Conservation (phyloP, 768 basidiomycete genomes). For the Mrakia hoshinonis region DNA sequence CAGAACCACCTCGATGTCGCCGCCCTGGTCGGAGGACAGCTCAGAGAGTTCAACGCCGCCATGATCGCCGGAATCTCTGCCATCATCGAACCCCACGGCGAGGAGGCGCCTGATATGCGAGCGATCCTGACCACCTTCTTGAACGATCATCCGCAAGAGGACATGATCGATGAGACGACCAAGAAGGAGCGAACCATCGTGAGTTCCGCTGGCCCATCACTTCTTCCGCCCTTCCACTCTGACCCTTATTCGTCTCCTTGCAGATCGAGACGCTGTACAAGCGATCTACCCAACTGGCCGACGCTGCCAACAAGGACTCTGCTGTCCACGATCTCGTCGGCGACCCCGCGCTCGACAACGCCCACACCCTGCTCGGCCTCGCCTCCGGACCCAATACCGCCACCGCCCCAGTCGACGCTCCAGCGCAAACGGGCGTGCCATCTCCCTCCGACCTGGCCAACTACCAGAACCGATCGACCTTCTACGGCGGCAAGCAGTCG, state of each 20-base stretch:
- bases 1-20: constrained; percentile 22
- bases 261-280: constrained; percentile 28
- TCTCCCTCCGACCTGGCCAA: background rate
- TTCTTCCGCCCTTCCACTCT: background rate
- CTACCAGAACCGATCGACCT: constrained; percentile 10
- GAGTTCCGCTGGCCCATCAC: background rate
- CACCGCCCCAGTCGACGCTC: background rate
- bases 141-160: constrained; percentile 51
- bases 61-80: constrained; percentile 81
- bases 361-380: constrained; percentile 26
- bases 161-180: constrained; percentile 41
- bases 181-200: constrained; percentile 31
- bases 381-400: constrained; percentile 1
- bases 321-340: constrained; percentile 18
- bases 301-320: background rate
- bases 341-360: constrained; percentile 19
- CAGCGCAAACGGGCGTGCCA: background rate
- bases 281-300: constrained; percentile 23
- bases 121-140: constrained; percentile 69
- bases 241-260: background rate
- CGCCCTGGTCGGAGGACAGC: constrained; percentile 28
- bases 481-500: background rate
- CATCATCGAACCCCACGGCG: constrained; percentile 65
- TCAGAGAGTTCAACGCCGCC: constrained; percentile 22
- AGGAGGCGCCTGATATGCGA: constrained; percentile 63